A percentile compares a stretch with the other conserved stretches of the same genome.
Conservation (phyloP, 2,329 filamentous ascomycete genomes). For the Aspergillus brasiliensis region DNA sequence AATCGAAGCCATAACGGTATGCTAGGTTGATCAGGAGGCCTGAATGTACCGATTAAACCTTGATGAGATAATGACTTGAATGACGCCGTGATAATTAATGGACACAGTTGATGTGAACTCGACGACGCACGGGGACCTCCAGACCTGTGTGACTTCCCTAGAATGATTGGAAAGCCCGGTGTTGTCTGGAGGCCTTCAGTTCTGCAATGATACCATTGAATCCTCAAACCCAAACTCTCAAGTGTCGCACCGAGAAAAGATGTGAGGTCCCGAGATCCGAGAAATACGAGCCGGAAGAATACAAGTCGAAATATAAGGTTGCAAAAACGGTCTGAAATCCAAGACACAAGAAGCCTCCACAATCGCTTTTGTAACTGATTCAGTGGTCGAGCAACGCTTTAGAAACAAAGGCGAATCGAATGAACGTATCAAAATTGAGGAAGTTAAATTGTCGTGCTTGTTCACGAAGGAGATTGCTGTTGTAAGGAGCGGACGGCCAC, state of each 20-base stretch:
- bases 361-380: background rate
- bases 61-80: constrained; percentile 3
- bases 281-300: background rate
- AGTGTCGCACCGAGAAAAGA: constrained; percentile 6
- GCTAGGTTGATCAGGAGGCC: constrained; percentile 8
- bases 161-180: constrained; percentile 26
- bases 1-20: constrained; percentile 38
- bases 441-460: constrained; percentile 11
- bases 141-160: constrained; percentile 31
- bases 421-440: constrained; percentile 8
- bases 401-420: constrained; percentile 1
- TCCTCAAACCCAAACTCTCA: background rate
- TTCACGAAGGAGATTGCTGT: constrained; percentile 12
- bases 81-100: constrained; percentile 8
- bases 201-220: constrained; percentile 26
- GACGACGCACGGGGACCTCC: constrained; percentile 30
- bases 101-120: constrained; percentile 21
- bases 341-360: background rate
- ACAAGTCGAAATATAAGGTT: background rate
- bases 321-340: constrained; percentile 5
- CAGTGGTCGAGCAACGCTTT: background rate
- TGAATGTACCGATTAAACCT: constrained; percentile 5
- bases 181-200: constrained; percentile 31
- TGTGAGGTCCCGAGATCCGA: background rate
- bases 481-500: constrained; percentile 45